phyloP scores from a whole-genome alignment of 176 grass and related monocot genomes.

The Cocos nucifera region DNA sequence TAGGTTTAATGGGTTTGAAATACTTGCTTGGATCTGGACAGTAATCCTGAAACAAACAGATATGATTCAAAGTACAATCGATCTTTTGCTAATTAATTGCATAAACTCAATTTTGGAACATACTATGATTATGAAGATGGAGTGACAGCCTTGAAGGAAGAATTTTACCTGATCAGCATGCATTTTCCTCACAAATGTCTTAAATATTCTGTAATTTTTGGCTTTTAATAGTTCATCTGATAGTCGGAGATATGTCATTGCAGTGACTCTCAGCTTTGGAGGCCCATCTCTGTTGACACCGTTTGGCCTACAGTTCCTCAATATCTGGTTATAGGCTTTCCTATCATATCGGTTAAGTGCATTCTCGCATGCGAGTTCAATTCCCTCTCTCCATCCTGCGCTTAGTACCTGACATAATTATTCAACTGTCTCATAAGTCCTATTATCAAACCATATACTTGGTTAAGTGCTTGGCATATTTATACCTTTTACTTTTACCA shows the following conservation, averaged over 20 bases:
- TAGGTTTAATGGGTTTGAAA: conserved; percentile 26
- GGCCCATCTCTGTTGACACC: conserved; percentile 45
- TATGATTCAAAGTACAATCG: no score
- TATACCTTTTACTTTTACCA: background rate
- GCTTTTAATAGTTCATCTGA: conserved; percentile 52
- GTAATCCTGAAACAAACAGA: conserved; percentile 34
- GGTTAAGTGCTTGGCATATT: background rate
- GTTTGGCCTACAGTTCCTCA: conserved; percentile 60
- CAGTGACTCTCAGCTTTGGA: conserved; percentile 42
- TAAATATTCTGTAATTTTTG: conserved; percentile 61
- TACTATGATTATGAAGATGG: no score
- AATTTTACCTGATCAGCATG: conserved; percentile 69
- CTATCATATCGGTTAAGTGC: conserved; percentile 62
- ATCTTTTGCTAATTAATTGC: no score
- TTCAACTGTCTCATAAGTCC: no score
- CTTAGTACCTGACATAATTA: conserved; percentile 42
- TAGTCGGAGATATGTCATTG: conserved; percentile 79
- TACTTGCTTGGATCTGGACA: conserved; percentile 39
- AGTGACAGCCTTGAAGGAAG: no score
- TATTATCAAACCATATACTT: no score
- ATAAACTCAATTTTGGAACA: no score
- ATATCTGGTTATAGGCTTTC: conserved; percentile 74
- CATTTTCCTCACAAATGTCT: conserved; percentile 77
- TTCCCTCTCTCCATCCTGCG: conserved; percentile 85
- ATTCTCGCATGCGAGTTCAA: conserved; percentile 66